Evolutionary conservation across 331 rosid genomes (phyloP).

Genomic region (Arachis monticola): DNA sequence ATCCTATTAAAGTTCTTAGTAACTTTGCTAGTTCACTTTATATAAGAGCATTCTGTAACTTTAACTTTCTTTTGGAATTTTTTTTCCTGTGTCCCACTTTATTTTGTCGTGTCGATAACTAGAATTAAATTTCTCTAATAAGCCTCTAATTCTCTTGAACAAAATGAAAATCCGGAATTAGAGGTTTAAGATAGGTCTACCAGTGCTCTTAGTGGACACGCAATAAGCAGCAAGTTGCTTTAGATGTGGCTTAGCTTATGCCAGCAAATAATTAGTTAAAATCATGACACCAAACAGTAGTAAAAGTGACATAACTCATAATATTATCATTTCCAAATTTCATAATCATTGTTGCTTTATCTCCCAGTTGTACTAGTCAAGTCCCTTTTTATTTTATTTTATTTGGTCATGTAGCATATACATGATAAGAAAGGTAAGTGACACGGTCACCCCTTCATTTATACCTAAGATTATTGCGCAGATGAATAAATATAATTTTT

Average conservation of each 20-base stretch:
- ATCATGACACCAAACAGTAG: conserved; percentile 5
- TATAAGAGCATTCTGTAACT: background rate
- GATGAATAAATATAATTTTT: too few species aligned
- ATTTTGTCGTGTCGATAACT: background rate
- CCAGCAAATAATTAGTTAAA: background rate
- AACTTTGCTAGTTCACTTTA: too few species aligned
- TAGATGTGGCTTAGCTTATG: conserved; percentile 13
- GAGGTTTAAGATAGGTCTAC: background rate
- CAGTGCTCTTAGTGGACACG: background rate
- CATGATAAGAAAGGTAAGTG: background rate
- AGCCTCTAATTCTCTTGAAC: background rate
- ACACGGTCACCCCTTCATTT: too few species aligned
- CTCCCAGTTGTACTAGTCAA: conserved; percentile 5
- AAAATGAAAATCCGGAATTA: background rate
- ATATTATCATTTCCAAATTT: background rate
- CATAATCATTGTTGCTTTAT: conserved; percentile 8
- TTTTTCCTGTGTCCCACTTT: background rate
- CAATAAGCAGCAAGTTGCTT: background rate
- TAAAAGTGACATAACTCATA: conserved; percentile 1
- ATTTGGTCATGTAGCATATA: background rate
- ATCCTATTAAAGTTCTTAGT: too few species aligned
- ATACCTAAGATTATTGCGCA: too few species aligned
- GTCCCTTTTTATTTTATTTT: background rate
- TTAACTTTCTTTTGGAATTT: background rate
- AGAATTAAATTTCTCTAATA: background rate